A percentile compares a stretch with the other conserved stretches of the same genome.
phyloP scores from a whole-genome alignment of 2,329 filamentous ascomycete species.

The Lasiodiplodia citricola region DNA sequence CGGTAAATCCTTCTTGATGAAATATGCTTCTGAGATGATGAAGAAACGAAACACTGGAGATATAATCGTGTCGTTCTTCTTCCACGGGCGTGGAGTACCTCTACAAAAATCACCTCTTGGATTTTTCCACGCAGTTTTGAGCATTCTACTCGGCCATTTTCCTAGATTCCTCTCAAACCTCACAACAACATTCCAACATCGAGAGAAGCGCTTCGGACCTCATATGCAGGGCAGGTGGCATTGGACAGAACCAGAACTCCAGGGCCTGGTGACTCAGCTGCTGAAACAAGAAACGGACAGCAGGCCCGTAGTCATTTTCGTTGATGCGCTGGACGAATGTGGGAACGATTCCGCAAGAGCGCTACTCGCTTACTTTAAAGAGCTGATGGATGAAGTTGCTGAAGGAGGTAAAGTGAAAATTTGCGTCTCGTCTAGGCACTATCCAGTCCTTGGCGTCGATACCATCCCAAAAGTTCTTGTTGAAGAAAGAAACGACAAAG shows the following conservation, averaged over 20 bases:
- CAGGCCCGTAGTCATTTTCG: neutral
- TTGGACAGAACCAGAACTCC: neutral
- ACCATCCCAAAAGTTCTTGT: neutral
- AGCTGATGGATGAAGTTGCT: neutral
- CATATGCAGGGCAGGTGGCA: neutral
- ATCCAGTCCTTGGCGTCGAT: neutral
- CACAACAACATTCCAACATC: neutral
- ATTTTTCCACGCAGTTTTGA: neutral
- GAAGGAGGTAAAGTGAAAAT: neutral
- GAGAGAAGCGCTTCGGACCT: neutral
- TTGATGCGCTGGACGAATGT: slow-evolving; percentile 11
- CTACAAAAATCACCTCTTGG: neutral
- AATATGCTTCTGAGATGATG: neutral
- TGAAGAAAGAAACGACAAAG: neutral
- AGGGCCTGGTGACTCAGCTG: neutral
- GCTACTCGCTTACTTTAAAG: neutral
- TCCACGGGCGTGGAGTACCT: neutral
- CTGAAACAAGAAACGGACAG: neutral
- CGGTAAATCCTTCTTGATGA: neutral
- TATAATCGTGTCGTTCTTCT: neutral
- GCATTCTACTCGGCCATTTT: neutral
- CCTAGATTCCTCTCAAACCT: neutral
- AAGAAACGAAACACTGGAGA: neutral
- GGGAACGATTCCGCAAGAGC: neutral
- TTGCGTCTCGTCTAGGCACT: slow-evolving; percentile 4